Evolutionary conservation across 768 basidiomycete species (phyloP), one percentile per base, ranked within the genome.

Genomic region (Imleria badia): DNA sequence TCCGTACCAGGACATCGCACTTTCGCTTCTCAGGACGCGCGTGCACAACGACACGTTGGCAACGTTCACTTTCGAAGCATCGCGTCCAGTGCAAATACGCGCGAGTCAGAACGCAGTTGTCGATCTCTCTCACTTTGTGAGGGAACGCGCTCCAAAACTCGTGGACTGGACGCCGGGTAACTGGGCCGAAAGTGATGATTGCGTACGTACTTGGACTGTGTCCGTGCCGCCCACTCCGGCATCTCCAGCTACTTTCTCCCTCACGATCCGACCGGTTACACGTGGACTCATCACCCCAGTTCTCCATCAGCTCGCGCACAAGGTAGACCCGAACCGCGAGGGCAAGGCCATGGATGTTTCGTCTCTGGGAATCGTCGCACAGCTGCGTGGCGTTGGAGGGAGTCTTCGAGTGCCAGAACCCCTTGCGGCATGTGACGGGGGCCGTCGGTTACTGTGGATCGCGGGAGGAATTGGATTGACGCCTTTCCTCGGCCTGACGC

Each of bases 401-500:
- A 72, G 77, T 5, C 83, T 85, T 53, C 56, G 62, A 1, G 47
- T 64, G 1, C 65, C 65, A 2, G 49, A 55, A 5, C 63, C 64
- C 1, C 10, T 64, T 19, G 59, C 65, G 7, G 65, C 56, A 22
- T 67, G 64, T n/a, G 66, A 66, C 10, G 58, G 56, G 11, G 62
- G 54, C 15, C 66, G 52, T 40, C 71, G 71, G 31, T 60, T 83
- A 29, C 65, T 84, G 26, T 85, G 82, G 82, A 67, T 82, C n/a
- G 83, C 82, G 1, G 84, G 83, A 22, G 85, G 85, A 1, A 85
- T 87, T 38, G 84, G 85, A 4, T 44, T 86, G 19, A 86, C 85
- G 17, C 85, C 83, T 1, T 86, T 83, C 66, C 62, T 86, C n/a
- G 76, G 77, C 26, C 77, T 85, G 78, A 71, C 83, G 1, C 51